These are phyloP conservation scores for Leonotis leonurus DNA, from an alignment of 257 asterid genomes.

Conservation along the genomic window DNA sequence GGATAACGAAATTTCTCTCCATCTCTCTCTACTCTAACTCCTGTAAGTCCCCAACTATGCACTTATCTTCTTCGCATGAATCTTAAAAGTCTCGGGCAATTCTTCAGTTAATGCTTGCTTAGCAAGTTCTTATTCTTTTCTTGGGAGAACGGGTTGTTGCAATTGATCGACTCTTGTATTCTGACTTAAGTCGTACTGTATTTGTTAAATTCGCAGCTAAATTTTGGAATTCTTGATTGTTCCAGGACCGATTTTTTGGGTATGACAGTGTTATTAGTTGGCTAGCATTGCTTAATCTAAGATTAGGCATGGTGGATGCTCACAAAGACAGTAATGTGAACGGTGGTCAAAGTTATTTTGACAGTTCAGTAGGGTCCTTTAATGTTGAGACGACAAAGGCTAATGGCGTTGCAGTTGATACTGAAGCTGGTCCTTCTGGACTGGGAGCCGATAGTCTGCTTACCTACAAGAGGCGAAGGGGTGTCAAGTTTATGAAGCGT, in stretches of 20 bases:
- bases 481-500: no score
- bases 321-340: constrained; percentile 24
- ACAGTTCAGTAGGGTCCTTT: constrained; percentile 9
- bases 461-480: constrained; percentile 75
- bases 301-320: constrained; percentile 36
- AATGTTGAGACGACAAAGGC: constrained; percentile 23
- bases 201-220: constrained; percentile 24
- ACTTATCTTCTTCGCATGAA: not conserved
- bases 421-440: constrained; percentile 26
- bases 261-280: constrained; percentile 18
- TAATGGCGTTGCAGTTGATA: constrained; percentile 27
- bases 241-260: constrained; percentile 12
- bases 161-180: not conserved
- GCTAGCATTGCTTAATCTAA: constrained; percentile 18
- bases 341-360: constrained; percentile 22
- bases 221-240: constrained; percentile 14
- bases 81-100: constrained; percentile 6
- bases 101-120: not conserved
- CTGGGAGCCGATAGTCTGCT: constrained; percentile 30
- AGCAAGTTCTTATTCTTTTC: not conserved
- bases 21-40: not conserved
- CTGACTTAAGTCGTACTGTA: not conserved
- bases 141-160: not conserved
- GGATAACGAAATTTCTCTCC: not conserved
- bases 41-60: constrained; percentile 14